Evolutionary conservation across 805 yeast genomes (phyloP).

Genomic region (Kurtzmaniella cleridarum): DNA sequence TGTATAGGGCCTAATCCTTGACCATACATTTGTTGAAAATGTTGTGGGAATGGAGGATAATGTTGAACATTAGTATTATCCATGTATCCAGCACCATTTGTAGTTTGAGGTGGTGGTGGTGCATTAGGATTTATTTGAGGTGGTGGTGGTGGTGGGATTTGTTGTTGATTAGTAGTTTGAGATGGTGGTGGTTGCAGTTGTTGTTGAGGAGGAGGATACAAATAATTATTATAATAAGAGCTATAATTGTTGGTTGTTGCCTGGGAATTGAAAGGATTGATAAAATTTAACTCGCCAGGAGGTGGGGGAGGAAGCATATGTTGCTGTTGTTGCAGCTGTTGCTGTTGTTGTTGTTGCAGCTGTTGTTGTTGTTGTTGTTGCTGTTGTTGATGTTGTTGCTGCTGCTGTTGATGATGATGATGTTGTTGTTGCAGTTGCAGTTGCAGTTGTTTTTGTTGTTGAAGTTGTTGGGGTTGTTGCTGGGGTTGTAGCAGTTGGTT

Average conservation of each 20-base stretch:
- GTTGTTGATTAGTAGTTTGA: slow-evolving; percentile 1
- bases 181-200: slow-evolving; percentile 1
- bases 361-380: slow-evolving; percentile 5
- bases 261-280: slow-evolving; percentile 3
- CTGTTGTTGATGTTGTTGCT: slow-evolving; percentile 1
- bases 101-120: slow-evolving; percentile 4
- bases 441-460: not conserved
- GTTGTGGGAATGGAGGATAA: slow-evolving; percentile 9
- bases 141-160: not conserved
- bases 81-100: slow-evolving; percentile 2
- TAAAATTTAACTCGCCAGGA: not conserved
- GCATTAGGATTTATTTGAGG: slow-evolving; percentile 6
- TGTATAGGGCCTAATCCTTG: slow-evolving; percentile 2
- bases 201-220: slow-evolving; percentile 6
- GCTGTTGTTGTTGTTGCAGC: slow-evolving; percentile 1
- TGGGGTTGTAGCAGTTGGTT: not conserved
- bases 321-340: not conserved
- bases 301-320: not conserved
- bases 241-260: not conserved
- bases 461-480: slow-evolving; percentile 3
- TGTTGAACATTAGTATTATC: slow-evolving; percentile 4
- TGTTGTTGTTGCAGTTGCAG: slow-evolving; percentile 2
- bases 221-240: slow-evolving; percentile 1
- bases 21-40: slow-evolving; percentile 7
- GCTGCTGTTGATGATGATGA: slow-evolving; percentile 1